Evolutionary conservation across 225 moss, liverwort and hornwort genomes (phyloP).

Genomic region (Polytrichum commune): DNA sequence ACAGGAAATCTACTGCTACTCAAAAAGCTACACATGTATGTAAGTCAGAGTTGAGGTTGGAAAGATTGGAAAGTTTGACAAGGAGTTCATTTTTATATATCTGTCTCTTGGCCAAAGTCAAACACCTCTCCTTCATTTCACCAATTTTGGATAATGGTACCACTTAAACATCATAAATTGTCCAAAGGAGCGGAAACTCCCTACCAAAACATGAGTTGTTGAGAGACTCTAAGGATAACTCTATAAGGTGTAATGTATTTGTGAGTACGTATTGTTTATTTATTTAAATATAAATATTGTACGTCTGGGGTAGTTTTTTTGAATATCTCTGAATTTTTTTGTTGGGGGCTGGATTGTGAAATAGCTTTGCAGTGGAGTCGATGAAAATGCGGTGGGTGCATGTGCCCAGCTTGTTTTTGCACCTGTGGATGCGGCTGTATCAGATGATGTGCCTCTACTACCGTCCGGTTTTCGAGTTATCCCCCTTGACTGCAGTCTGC

Average conservation of each 20-base stretch:
- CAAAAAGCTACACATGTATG: neutral
- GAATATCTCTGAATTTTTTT: neutral
- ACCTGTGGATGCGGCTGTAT: slow-evolving; percentile 64
- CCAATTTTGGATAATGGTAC: no score
- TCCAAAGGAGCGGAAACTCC: no score
- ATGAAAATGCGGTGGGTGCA: slow-evolving; percentile 67
- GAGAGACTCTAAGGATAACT: neutral
- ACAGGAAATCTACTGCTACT: neutral
- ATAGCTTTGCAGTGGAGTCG: slow-evolving; percentile 71
- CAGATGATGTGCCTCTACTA: slow-evolving; percentile 67
- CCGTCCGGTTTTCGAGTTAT: slow-evolving; percentile 76
- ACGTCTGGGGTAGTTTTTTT: neutral
- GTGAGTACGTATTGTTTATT: neutral
- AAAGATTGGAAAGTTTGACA: neutral
- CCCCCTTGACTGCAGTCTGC: slow-evolving; percentile 53
- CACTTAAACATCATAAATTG: no score
- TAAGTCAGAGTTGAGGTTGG: neutral
- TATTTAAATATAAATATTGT: neutral
- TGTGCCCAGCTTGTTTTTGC: slow-evolving; percentile 77
- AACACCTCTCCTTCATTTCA: no score
- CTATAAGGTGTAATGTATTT: neutral
- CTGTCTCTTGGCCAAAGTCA: no score
- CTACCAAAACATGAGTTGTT: no score
- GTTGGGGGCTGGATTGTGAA: neutral
- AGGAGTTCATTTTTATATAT: no score